These are phyloP conservation scores for Coemansia sp. DNA, from an alignment of 371 early-diverging fungal genomes.

Conservation along the genomic window DNA sequence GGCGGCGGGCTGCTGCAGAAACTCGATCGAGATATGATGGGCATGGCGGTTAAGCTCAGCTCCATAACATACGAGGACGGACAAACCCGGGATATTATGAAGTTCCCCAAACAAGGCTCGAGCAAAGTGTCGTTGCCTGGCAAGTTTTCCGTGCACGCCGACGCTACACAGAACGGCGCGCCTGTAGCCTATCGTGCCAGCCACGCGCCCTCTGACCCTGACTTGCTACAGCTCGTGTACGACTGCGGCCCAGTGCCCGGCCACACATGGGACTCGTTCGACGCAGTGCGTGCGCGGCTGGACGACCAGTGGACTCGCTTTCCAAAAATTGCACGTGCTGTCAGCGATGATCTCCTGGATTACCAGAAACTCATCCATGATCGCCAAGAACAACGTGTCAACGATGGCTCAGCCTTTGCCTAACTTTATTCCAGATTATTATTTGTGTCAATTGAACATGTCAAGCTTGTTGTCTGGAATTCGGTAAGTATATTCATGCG, in stretches of 20 bases:
- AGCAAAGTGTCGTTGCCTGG: slow-evolving; percentile 76
- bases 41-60: slow-evolving; percentile 77
- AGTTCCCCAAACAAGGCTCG: slow-evolving; percentile 69
- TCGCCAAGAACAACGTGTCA: slow-evolving; percentile 2
- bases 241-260: slow-evolving; percentile 47
- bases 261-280: slow-evolving; percentile 48
- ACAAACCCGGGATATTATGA: slow-evolving; percentile 68
- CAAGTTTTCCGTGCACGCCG: slow-evolving; percentile 52
- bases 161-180: slow-evolving; percentile 31
- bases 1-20: slow-evolving; percentile 78
- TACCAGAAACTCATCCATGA: slow-evolving; percentile 26
- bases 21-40: slow-evolving; percentile 80
- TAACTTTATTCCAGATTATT: not conserved
- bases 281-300: slow-evolving; percentile 28
- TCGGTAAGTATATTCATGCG: slow-evolving; percentile 6
- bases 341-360: slow-evolving; percentile 39
- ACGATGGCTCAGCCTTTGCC: slow-evolving; percentile 25
- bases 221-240: slow-evolving; percentile 40
- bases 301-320: slow-evolving; percentile 36
- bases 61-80: slow-evolving; percentile 64
- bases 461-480: slow-evolving; percentile 26
- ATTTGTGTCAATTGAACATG: slow-evolving; percentile 2
- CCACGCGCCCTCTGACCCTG: slow-evolving; percentile 9
- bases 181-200: slow-evolving; percentile 39
- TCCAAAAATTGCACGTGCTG: slow-evolving; percentile 25